Evolutionary conservation across 2,329 filamentous ascomycete genomes (phyloP), one percentile per base, ranked within the genome.

Genomic region (Alternaria sp.): DNA sequence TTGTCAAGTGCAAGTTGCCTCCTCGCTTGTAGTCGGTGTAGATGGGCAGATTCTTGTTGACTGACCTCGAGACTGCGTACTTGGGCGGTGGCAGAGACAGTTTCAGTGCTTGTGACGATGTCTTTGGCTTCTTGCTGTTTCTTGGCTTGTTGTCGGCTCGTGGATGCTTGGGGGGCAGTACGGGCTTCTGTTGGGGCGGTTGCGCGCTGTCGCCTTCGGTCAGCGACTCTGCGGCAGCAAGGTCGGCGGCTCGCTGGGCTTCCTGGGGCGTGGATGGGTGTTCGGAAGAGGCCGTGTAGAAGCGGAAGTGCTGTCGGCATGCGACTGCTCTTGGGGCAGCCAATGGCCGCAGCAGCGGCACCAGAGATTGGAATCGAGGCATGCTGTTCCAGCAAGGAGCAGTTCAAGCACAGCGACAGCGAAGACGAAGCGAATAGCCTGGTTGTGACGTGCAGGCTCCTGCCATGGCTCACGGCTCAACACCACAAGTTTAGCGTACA

Each of bases 1-100:
- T 79, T 5, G 94, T 96, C 71, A 91, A 80, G 70, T 88, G 87
- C 74, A 89, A 84, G 66, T 91, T 95, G 14, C 92, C 92, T 53
- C 93, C 93, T 12, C 88, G 85, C 81, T 92, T 94, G 65, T 81
- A 82, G 66, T 88, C 83, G 16, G 88, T 83, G 81, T 98, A 99
- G 44, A 98, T 86, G 24, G 92, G 88, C 3, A 95, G 82, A 66
- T 92, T 88, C 48, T 88, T 86, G 38, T 87, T 89, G 1, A 84
- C 81, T 3, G 92, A 94, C 63, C 93, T 89, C 52, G 83, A 83
- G 65, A 98, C 85, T 70, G 89, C 85, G 82, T 93, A 97, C 11
- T 87, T 85, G 9, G 71, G 68, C 16, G 75, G 71, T 0, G 69
- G 60, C 16, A 72, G 65, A 12, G 63, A 44, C 7, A 69, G 28